Percentiles rank a stretch among this genome's conserved stretches.
phyloP scores from a whole-genome alignment of 1,284 basidiomycete species.

The Pholiota adiposa region DNA sequence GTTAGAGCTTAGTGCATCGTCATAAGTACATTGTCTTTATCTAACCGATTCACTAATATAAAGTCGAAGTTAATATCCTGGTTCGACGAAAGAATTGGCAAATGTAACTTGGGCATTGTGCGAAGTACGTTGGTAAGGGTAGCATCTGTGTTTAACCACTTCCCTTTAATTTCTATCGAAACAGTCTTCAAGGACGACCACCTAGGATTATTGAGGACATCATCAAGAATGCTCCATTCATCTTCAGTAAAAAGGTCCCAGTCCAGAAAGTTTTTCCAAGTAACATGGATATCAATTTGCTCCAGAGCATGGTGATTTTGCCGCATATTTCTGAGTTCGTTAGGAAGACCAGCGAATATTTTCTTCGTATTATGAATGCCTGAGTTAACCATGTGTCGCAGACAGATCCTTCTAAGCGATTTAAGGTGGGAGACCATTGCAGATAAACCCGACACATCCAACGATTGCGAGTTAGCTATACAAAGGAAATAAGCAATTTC shows the following conservation, averaged over 20 bases:
- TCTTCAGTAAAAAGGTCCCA: neutral
- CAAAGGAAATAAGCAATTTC: neutral
- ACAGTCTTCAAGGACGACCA: neutral
- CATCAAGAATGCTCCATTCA: neutral
- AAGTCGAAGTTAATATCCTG: no score
- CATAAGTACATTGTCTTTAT: no score
- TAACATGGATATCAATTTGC: neutral
- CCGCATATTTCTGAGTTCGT: neutral
- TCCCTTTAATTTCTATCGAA: neutral
- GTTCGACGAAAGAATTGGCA: no score
- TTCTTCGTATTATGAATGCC: no score
- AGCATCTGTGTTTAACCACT: no score
- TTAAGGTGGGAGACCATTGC: neutral
- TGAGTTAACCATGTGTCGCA: neutral
- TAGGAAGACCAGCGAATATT: neutral
- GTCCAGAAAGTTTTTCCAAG: no score
- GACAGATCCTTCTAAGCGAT: neutral
- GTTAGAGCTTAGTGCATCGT: no score
- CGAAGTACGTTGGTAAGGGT: no score
- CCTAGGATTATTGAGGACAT: neutral
- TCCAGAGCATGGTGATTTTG: neutral
- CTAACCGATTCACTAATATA: no score
- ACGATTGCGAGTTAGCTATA: neutral
- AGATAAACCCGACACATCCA: neutral
- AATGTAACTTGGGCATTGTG: no score